Base-by-base conservation (phyloP, 257 asterid genomes). In the Mentha longifolia region DNA sequence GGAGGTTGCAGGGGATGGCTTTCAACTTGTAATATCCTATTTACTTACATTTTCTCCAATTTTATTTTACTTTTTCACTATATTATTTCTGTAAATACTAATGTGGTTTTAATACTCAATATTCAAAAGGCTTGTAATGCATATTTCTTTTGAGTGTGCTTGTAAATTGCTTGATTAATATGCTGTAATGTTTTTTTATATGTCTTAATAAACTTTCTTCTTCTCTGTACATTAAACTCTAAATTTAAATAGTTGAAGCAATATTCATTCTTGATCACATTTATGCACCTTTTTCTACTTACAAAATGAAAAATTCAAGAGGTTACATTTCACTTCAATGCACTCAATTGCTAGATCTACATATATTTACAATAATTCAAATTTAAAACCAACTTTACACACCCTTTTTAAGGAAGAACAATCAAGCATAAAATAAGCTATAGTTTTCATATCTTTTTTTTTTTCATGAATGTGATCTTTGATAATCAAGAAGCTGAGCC, bases 401-500 rank as follows among this genome's bases (percentile, higher is more conserved):
- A 17, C 35, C 37, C 31, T 31, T 9, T 66, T 20, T 6, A 65
- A 47, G 51, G 39, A 7, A 5, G 57, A 54, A 13, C 6, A 71
- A 63, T 20, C 30, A 60, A 54, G 56, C 46, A n/a, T 57, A 55
- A 45, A 37, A n/a, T 1, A 11, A 55, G 52, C 35, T 8, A 13
- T 30, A 35, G 6, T 30, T 57, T 20, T 10, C 5, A 0, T n/a
- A n/a, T n/a, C n/a, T n/a, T n/a, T 20, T 30, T 15, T 49, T 14
- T 57, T 14, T 7, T 0, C 17, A 3, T n/a, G 57, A 41, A 64
- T 35, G 0, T 13, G 49, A 60, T 61, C 74, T 35, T 35, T 35
- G 39, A 35, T 16, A 5, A 65, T 85, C 80, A 88, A 71, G 96
- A 88, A 79, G 96, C 89, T 11, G 90, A 83, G 68, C 87, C 87